Conservation (phyloP, 2,329 filamentous ascomycete genomes). For the Fusarium anguioides region DNA sequence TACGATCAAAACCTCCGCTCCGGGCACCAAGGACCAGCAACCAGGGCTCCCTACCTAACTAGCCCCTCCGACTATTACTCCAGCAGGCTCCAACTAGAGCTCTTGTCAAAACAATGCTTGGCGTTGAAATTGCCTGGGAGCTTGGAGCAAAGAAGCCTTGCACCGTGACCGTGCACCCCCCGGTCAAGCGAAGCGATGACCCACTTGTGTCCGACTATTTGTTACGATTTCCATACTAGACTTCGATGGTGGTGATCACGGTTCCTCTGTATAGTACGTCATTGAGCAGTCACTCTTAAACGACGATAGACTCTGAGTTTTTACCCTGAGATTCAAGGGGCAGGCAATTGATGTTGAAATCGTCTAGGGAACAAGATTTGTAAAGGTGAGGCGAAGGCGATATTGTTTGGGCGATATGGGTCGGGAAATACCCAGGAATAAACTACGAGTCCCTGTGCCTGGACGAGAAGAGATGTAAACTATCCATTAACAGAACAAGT, state of each 20-base stretch:
- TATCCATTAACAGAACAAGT: conserved; percentile 36
- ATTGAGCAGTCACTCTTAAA: conserved; percentile 19
- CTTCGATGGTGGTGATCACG: conserved; percentile 26
- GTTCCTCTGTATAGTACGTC: conserved; percentile 35
- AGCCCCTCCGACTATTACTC: neutral
- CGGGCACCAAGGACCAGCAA: conserved; percentile 8
- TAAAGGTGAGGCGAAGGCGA: neutral
- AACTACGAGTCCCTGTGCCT: conserved; percentile 33
- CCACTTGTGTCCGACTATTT: conserved; percentile 27
- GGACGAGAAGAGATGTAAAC: conserved; percentile 28
- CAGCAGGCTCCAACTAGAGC: too few relatives aligned
- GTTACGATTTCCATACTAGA: conserved; percentile 38
- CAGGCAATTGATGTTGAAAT: neutral
- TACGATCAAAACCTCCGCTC: conserved; percentile 29
- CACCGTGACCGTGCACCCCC: conserved; percentile 29
- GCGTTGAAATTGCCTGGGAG: conserved; percentile 9
- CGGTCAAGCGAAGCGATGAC: conserved; percentile 1
- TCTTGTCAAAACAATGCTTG: conserved; percentile 20
- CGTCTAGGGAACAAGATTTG: conserved; percentile 9
- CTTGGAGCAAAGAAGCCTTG: conserved; percentile 8
- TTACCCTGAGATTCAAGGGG: conserved; percentile 2
- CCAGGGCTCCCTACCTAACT: conserved; percentile 7
- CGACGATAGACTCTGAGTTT: neutral
- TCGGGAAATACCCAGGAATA: conserved; percentile 7
- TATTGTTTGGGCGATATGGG: neutral